Conservation (phyloP, 2,329 filamentous ascomycete genomes). For the Penicillium sp. region DNA sequence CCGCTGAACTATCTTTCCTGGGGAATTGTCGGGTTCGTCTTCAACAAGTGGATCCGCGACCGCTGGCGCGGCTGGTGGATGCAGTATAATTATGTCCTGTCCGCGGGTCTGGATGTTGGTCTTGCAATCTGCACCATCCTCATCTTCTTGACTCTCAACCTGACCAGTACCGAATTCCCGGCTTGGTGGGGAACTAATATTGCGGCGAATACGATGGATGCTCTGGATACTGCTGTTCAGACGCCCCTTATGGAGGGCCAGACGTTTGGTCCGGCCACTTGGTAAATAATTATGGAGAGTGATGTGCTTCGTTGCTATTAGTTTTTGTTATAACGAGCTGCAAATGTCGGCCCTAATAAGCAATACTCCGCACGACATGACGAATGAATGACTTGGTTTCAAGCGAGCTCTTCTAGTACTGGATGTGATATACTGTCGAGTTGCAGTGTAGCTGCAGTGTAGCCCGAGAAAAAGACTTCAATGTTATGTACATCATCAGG, state of each 20-base stretch:
- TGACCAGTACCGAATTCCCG: constrained; percentile 61
- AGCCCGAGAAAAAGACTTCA: no score
- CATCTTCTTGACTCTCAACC: constrained; percentile 70
- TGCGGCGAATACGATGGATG: constrained; percentile 65
- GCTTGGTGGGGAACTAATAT: constrained; percentile 72
- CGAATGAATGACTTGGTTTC: no score
- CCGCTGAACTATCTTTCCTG: constrained; percentile 73
- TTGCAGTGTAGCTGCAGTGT: no score
- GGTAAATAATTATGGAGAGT: constrained; percentile 17
- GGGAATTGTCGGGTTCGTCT: constrained; percentile 68
- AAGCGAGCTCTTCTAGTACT: no score
- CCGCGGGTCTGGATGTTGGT: constrained; percentile 71
- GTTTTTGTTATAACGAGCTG: no score
- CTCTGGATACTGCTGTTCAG: constrained; percentile 63
- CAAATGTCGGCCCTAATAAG: no score
- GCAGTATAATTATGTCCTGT: constrained; percentile 77
- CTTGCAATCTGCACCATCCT: constrained; percentile 69
- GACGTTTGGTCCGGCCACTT: constrained; percentile 62
- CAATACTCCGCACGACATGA: no score
- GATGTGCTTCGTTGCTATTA: background rate
- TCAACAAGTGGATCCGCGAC: constrained; percentile 70
- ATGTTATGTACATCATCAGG: no score
- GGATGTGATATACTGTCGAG: no score
- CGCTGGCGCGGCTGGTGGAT: constrained; percentile 74
- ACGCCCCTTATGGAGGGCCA: constrained; percentile 56